These are phyloP conservation scores for Boechera stricta DNA, from an alignment of 345 rosid genomes.

Conservation along the genomic window DNA sequence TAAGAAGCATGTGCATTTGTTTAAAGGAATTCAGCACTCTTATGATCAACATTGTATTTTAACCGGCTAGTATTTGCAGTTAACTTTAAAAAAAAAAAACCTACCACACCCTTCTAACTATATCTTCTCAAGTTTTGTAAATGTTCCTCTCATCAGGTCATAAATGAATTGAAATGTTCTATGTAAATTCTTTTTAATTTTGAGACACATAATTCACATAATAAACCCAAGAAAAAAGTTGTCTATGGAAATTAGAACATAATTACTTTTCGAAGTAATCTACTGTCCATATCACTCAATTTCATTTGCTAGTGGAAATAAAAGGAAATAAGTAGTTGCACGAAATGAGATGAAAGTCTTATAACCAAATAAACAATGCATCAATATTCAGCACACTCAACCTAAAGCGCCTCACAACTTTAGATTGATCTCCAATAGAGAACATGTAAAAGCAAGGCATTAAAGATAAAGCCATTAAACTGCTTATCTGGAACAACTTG, in stretches of 20 bases:
- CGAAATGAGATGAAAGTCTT: background rate
- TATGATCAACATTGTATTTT: no score
- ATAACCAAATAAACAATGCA: constrained; percentile 20
- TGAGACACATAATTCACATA: background rate
- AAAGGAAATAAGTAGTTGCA: constrained; percentile 7
- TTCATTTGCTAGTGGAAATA: background rate
- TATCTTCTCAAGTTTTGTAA: no score
- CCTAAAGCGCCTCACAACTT: background rate
- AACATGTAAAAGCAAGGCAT: constrained; percentile 7
- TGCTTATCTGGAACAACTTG: background rate
- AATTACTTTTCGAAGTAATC: background rate
- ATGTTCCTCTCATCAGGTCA: no score
- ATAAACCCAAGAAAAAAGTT: background rate
- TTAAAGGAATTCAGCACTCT: no score
- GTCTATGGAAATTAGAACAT: background rate
- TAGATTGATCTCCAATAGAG: background rate
- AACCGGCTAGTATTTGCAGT: no score
- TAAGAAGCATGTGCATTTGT: no score
- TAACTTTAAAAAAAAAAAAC: no score
- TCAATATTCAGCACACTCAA: constrained; percentile 21
- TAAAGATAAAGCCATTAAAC: background rate
- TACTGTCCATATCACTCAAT: background rate
- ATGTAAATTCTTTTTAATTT: no score
- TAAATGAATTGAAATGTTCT: no score
- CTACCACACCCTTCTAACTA: no score